Conservation (phyloP, 1,139 yeast genomes). For the Pneumocystis oryctolagi region DNA sequence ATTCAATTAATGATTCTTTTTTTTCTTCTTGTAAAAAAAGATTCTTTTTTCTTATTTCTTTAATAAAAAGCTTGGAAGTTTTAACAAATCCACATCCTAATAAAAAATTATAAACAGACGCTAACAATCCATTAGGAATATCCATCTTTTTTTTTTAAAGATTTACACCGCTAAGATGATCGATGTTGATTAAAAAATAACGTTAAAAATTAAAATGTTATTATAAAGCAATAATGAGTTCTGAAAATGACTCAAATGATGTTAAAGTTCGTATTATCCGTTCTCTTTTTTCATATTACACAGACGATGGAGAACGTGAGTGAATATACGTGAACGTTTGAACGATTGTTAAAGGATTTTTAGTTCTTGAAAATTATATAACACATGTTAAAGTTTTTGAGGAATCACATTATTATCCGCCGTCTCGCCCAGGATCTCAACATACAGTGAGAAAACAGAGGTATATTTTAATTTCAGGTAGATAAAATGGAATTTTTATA, state of each 20-base stretch:
- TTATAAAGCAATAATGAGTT: background rate
- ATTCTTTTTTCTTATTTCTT: background rate
- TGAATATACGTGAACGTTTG: background rate
- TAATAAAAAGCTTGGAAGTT: background rate
- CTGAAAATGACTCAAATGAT: background rate
- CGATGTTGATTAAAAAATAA: too few species aligned
- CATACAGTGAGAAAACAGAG: conserved; percentile 33
- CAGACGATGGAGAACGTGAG: background rate
- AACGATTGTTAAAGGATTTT: background rate
- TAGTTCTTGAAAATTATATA: conserved; percentile 32
- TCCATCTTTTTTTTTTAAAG: background rate
- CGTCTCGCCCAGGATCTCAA: conserved; percentile 33
- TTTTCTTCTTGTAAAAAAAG: background rate
- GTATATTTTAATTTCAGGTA: conserved; percentile 16
- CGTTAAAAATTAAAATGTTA: background rate
- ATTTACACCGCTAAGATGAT: too few species aligned
- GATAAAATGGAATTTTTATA: conserved; percentile 24
- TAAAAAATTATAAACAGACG: background rate
- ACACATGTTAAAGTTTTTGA: conserved; percentile 47
- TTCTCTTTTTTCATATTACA: background rate
- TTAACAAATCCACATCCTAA: background rate
- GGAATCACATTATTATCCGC: conserved; percentile 27
- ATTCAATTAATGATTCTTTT: background rate
- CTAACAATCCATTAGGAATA: background rate
- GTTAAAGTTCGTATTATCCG: background rate